phyloP scores from a whole-genome alignment of 805 yeast species.

The Sungouiozyma intestinalis region DNA sequence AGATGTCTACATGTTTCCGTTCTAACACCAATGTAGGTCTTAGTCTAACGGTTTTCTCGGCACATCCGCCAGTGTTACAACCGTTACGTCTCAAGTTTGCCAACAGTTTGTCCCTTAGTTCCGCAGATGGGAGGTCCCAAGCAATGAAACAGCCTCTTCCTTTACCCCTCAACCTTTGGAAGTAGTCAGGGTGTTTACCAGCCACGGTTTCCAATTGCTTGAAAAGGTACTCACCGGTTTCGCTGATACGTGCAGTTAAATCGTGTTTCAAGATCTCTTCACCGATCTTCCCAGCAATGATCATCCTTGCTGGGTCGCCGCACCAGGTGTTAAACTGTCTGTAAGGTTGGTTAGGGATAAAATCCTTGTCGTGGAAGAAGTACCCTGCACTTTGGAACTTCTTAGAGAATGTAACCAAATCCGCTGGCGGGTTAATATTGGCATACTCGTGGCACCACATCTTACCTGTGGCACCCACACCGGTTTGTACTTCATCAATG shows the following conservation, averaged over 20 bases:
- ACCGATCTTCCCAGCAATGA: slow-evolving; percentile 50
- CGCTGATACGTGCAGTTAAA: slow-evolving; percentile 38
- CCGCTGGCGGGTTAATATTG: slow-evolving; percentile 50
- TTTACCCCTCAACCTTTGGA: slow-evolving; percentile 50
- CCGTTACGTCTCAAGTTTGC: slow-evolving; percentile 39
- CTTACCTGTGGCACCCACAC: slow-evolving; percentile 64
- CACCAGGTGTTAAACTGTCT: slow-evolving; percentile 75
- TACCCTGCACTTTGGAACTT: slow-evolving; percentile 68
- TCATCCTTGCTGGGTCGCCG: slow-evolving; percentile 62
- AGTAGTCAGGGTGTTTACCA: slow-evolving; percentile 32
- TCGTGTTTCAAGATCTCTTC: slow-evolving; percentile 42
- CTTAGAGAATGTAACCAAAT: slow-evolving; percentile 61
- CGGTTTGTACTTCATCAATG: slow-evolving; percentile 67
- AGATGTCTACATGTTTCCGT: slow-evolving; percentile 49
- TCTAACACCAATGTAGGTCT: slow-evolving; percentile 59
- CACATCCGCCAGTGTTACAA: slow-evolving; percentile 61
- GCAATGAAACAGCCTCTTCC: slow-evolving; percentile 57
- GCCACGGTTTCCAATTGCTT: slow-evolving; percentile 30
- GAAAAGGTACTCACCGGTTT: slow-evolving; percentile 47
- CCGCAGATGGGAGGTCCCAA: slow-evolving; percentile 41
- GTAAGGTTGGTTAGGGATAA: slow-evolving; percentile 51
- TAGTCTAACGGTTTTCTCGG: slow-evolving; percentile 46
- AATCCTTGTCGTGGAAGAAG: slow-evolving; percentile 48
- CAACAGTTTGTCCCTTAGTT: slow-evolving; percentile 39
- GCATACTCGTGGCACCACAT: slow-evolving; percentile 69